Base-by-base conservation (phyloP, 2,329 filamentous ascomycete species). In the Diaporthe vaccinii region DNA sequence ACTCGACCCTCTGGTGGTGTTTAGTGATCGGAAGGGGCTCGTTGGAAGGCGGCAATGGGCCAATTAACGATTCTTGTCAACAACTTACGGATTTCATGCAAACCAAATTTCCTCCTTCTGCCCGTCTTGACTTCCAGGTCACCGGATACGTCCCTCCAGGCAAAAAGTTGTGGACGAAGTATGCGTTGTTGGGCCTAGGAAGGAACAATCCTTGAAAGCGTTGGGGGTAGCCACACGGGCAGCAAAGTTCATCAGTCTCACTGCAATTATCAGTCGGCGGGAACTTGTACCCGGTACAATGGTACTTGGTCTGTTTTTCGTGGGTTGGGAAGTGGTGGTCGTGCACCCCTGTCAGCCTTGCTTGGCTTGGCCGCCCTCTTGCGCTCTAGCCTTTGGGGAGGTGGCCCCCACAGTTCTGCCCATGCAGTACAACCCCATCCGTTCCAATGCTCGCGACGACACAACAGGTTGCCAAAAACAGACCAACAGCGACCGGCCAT, bases 181-280 rank as follows among this genome's bases (percentile, higher is more conserved):
- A 53, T 73, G 39, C 71, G 61, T 73, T 73, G 71, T 73, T 73
- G 71, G 61, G 65, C 65, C 49, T 69, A 41, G 65, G 65, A 69
- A 69, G 65, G 65, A 69, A 69, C 49, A 55, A 69, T 69, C 65
- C 65, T 69, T 69, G 65, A 69, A 69, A 69, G 65, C 65, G 65
- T 69, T 69, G 65, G 65, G 65, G 65, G 65, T 69, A 69, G 65
- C 65, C 65, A 69, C 34, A 69, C 65, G 49, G 34, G 49, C 12
- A 69, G 65, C 65, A 69, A 69, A 55, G 65, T 69, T 55, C 65
- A 68, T 49, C 49, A 69, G 65, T 69, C 65, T 69, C 65, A 69
- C 65, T 55, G 65, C 65, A 55, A 69, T 68, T 39, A 51, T 46
- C 44, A 39, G 65, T 2, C 22, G 22, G 31, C 49, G 34, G 65